phyloP scores from a whole-genome alignment of 139 green algal species.

The Chlamydomonas schloesseri region DNA sequence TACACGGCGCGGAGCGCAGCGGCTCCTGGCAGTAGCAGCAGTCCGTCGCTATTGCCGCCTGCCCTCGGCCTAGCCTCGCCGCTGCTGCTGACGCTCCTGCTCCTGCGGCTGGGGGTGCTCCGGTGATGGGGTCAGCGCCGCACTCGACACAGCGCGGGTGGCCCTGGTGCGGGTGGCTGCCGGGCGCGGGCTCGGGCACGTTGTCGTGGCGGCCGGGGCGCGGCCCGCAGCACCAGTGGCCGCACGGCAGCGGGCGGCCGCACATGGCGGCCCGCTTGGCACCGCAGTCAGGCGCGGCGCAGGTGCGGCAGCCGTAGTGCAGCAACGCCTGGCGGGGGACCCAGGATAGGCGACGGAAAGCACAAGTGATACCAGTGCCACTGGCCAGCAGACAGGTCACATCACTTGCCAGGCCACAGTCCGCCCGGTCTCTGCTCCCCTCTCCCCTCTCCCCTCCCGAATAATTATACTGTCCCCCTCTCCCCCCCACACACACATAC shows the following conservation, averaged over 20 bases:
- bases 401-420: too few species aligned
- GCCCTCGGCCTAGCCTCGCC: background rate
- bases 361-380: background rate
- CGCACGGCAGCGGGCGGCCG: constrained; percentile 27
- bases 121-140: background rate
- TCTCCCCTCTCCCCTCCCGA: too few species aligned
- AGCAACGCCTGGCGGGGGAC: background rate
- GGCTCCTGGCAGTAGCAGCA: constrained; percentile 42
- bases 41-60: background rate
- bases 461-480: too few species aligned
- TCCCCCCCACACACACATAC: too few species aligned
- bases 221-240: constrained; percentile 41
- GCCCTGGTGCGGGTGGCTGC: background rate
- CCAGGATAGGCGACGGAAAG: background rate
- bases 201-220: background rate
- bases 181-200: background rate
- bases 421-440: too few species aligned
- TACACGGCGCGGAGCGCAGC: constrained; percentile 1
- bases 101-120: too few species aligned
- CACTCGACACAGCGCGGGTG: constrained; percentile 38
- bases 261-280: constrained; percentile 7
- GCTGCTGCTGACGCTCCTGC: background rate
- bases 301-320: constrained; percentile 36
- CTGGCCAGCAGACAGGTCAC: too few species aligned
- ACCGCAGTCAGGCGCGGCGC: constrained; percentile 15